These are phyloP conservation scores for Nothophytophthora sp. DNA, from an alignment of 352 stramenopile species.

Conservation along the genomic window DNA sequence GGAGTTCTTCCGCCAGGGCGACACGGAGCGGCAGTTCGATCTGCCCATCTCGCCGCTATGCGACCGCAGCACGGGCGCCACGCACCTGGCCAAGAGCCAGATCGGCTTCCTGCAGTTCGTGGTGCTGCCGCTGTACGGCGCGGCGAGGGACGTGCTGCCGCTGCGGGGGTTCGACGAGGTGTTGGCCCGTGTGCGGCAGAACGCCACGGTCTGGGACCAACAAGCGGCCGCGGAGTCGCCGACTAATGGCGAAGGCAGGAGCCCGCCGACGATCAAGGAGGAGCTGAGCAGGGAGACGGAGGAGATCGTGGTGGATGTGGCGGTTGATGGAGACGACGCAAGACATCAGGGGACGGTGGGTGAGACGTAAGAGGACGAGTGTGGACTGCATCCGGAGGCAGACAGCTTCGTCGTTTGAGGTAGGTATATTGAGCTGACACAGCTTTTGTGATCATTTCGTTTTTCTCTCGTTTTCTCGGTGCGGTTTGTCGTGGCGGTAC, in stretches of 20 bases:
- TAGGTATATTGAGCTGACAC: no score
- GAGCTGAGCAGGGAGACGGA: no score
- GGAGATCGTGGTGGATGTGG: no score
- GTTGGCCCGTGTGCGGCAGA: constrained; percentile 44
- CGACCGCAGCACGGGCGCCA: constrained; percentile 38
- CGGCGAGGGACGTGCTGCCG: constrained; percentile 48
- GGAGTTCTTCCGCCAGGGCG: constrained; percentile 72
- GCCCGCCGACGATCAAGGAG: no score
- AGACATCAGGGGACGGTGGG: no score
- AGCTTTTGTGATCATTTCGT: no score
- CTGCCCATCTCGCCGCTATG: constrained; percentile 67
- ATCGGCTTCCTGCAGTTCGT: constrained; percentile 79
- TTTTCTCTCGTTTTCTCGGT: no score
- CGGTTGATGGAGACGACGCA: no score
- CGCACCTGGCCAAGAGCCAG: constrained; percentile 68
- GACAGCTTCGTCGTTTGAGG: no score
- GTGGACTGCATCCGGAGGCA: no score
- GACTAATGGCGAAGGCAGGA: not conserved
- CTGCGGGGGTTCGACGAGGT: constrained; percentile 47
- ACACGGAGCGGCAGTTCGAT: constrained; percentile 56
- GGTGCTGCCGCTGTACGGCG: constrained; percentile 62
- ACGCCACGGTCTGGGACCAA: constrained; percentile 46
- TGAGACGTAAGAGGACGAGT: no score
- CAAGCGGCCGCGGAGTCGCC: constrained; percentile 2
- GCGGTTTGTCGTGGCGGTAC: no score